Conservation (phyloP, 2,329 filamentous ascomycete genomes). For the Chrysoporthe deuterocubensis region DNA sequence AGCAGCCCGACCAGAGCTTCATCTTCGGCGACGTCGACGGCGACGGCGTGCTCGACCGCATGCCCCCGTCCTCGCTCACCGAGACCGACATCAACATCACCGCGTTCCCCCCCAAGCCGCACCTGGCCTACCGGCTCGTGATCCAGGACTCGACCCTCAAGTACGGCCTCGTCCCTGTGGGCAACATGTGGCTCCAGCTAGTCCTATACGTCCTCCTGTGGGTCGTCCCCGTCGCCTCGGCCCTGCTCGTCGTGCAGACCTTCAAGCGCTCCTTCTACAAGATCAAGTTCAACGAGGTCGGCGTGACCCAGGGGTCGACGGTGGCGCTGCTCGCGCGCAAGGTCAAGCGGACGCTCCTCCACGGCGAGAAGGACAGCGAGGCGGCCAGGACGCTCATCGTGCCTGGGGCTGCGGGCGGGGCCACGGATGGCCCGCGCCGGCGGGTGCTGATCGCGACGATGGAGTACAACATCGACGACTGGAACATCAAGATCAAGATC, state of each 20-base stretch:
- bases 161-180: slow-evolving; percentile 57
- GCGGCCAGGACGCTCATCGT: slow-evolving; percentile 45
- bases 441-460: slow-evolving; percentile 34
- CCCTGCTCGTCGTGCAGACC: slow-evolving; percentile 51
- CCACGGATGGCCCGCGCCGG: too few species aligned
- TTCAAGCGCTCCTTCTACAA: slow-evolving; percentile 60
- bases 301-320: slow-evolving; percentile 23
- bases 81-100: slow-evolving; percentile 62
- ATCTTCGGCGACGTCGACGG: slow-evolving; percentile 63
- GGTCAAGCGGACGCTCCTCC: slow-evolving; percentile 21
- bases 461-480: slow-evolving; percentile 75
- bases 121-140: slow-evolving; percentile 57
- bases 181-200: slow-evolving; percentile 57
- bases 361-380: slow-evolving; percentile 47
- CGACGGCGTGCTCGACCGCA: slow-evolving; percentile 63
- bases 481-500: slow-evolving; percentile 73
- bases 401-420: too few species aligned
- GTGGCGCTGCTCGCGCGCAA: slow-evolving; percentile 33
- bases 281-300: slow-evolving; percentile 50
- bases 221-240: slow-evolving; percentile 56
- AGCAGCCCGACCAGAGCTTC: slow-evolving; percentile 61
- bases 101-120: slow-evolving; percentile 53
- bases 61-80: slow-evolving; percentile 61
- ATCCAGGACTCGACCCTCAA: slow-evolving; percentile 58
- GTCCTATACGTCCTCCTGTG: slow-evolving; percentile 57